A percentile compares a stretch with the other conserved stretches of the same genome.
Conservation (phyloP, 2,329 filamentous ascomycete species). For the Orbilia javanica region DNA sequence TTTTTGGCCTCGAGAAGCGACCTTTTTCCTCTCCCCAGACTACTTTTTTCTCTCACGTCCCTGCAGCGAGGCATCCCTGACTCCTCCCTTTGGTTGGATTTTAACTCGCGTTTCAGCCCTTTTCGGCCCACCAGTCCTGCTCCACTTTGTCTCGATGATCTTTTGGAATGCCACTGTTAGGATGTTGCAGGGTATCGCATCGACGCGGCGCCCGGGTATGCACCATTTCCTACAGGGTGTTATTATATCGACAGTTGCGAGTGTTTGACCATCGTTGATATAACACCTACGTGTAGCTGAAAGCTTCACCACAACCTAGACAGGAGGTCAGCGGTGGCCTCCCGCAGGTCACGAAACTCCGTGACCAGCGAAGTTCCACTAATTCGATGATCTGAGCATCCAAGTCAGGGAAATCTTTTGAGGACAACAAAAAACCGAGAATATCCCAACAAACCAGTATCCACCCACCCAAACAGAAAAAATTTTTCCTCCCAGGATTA, state of each 20-base stretch:
- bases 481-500: slow-evolving; percentile 38
- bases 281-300: neutral
- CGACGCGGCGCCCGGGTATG: slow-evolving; percentile 31
- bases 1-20: slow-evolving; percentile 39
- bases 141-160: slow-evolving; percentile 36
- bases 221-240: slow-evolving; percentile 16
- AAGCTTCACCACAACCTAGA: neutral
- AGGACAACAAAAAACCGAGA: slow-evolving; percentile 17
- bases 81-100: slow-evolving; percentile 41
- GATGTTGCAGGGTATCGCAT: slow-evolving; percentile 44
- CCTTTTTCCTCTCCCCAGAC: no score
- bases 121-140: slow-evolving; percentile 46
- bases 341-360: neutral
- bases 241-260: neutral
- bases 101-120: slow-evolving; percentile 57
- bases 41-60: slow-evolving; percentile 52
- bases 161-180: slow-evolving; percentile 49
- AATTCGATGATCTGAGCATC: slow-evolving; percentile 16
- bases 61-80: slow-evolving; percentile 57
- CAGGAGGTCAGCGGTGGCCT: neutral
- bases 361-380: neutral
- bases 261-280: neutral
- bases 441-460: slow-evolving; percentile 46
- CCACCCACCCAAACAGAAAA: neutral
- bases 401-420: slow-evolving; percentile 34